Evolutionary conservation across 148 eudicot species (phyloP), one percentile per base, ranked within the genome.

Genomic region (Camellia lanceoleosa): DNA sequence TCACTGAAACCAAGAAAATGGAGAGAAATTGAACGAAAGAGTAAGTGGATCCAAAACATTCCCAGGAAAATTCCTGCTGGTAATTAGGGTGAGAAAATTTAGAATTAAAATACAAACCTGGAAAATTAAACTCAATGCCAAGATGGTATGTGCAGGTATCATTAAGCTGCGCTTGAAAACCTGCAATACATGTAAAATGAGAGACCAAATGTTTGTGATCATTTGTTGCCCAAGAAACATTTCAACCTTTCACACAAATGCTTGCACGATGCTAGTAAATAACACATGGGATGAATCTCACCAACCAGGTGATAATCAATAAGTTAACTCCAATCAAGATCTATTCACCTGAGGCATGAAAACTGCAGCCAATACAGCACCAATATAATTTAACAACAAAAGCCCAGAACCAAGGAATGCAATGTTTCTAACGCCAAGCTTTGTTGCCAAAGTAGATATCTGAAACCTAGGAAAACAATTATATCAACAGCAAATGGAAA

Each of bases 371-470:
- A 84, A 72, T 19, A 95, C 70, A 68, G 99, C 88, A 73, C 99
- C 93, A 67, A 93, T 78, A 80, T 95, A 95, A 84, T 95, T 95
- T 83, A 91, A 51, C 80, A 95, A 86, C 89, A 95, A 82, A 84
- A 92, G 95, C 69, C 97, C 99, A 78, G 99, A 85, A 79, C 99
- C 99, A 69, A 95, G 97, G 84, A 92, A 89, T 41, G 99, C 89
- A 77, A 95, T 95, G 81, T 93, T 95, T 84, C 95, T 89, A 49
- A 95, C 97, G 79, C 99, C 99, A 79, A 95, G 97, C 86, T 93
- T 93, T 79, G 99, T 95, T 71, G 99, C 97, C 78, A 95, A 72
- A 73, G 99, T 95, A 77, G 97, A 93, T 80, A 95, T 95, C 83
- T 93, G 88, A 86, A 92, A 95, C 89, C 99, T 95, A 68, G 75